Percentiles rank a stretch among this genome's conserved stretches.
These are phyloP conservation scores for Trichoderma citrinoviride DNA, from an alignment of 2,329 filamentous ascomycete genomes.

Conservation along the genomic window DNA sequence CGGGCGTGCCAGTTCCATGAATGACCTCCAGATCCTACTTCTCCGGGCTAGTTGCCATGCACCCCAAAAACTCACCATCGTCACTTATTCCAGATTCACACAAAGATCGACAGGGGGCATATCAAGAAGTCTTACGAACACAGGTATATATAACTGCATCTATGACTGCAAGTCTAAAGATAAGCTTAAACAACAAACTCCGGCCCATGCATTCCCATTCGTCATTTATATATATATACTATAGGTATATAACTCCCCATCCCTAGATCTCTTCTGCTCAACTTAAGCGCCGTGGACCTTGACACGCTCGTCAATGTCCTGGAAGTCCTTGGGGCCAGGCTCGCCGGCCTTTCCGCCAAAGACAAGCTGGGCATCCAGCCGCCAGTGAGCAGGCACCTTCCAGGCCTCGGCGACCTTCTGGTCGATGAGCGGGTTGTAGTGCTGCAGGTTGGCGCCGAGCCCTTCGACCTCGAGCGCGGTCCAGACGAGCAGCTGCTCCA, in stretches of 20 bases:
- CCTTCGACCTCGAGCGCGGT: constrained; percentile 79
- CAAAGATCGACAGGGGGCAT: neutral
- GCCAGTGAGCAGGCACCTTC: constrained; percentile 70
- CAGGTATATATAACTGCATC: constrained; percentile 4
- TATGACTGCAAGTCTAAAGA: constrained; percentile 10
- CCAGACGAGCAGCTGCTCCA: constrained; percentile 78
- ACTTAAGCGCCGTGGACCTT: constrained; percentile 58
- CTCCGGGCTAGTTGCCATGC: no score
- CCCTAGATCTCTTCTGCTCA: no score
- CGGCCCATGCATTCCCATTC: constrained; percentile 10
- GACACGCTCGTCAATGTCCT: constrained; percentile 63
- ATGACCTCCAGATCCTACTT: no score
- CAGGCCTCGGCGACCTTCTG: constrained; percentile 66
- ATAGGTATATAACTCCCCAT: no score
- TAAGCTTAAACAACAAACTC: constrained; percentile 3
- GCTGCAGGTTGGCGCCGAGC: constrained; percentile 84
- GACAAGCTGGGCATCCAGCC: constrained; percentile 78
- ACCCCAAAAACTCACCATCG: no score
- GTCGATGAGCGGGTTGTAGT: constrained; percentile 88
- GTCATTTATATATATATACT: neutral
- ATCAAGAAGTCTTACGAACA: neutral
- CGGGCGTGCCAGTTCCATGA: no score
- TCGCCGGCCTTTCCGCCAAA: constrained; percentile 65
- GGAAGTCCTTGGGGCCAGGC: constrained; percentile 61
- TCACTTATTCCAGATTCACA: neutral